Percentiles rank a stretch among this genome's conserved stretches.
Conservation (phyloP, 2,329 filamentous ascomycete species). For the Fusarium fujikuroi region DNA sequence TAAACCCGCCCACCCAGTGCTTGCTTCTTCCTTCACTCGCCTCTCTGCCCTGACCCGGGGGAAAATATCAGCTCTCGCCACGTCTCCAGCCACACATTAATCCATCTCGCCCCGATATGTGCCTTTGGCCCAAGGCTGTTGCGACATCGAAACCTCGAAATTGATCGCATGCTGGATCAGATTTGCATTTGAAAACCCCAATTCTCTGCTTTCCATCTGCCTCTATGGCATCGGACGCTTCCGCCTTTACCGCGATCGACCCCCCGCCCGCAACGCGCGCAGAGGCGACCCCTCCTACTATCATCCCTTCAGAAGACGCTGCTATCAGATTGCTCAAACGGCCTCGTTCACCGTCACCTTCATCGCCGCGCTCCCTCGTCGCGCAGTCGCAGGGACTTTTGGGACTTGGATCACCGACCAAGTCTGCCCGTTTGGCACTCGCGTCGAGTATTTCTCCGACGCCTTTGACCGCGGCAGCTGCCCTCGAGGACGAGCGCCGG, state of each 20-base stretch:
- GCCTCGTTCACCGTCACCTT: constrained; percentile 59
- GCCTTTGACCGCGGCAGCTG: constrained; percentile 64
- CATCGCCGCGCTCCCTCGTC: constrained; percentile 49
- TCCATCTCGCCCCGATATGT: constrained; percentile 51
- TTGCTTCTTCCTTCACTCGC: constrained; percentile 34
- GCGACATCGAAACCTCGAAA: constrained; percentile 39
- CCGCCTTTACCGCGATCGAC: constrained; percentile 64
- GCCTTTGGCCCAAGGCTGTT: constrained; percentile 44
- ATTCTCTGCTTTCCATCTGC: constrained; percentile 38
- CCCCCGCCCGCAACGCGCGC: constrained; percentile 54
- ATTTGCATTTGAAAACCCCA: constrained; percentile 26
- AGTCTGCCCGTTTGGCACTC: constrained; percentile 62
- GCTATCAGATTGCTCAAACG: constrained; percentile 55
- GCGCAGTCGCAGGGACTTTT: constrained; percentile 46
- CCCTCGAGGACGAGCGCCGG: constrained; percentile 64
- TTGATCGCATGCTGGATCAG: constrained; percentile 39
- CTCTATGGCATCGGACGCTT: constrained; percentile 66
- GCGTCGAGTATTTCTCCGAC: constrained; percentile 56
- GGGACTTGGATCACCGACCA: constrained; percentile 62
- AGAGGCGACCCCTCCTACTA: constrained; percentile 50
- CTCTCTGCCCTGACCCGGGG: constrained; percentile 36
- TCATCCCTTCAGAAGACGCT: constrained; percentile 53
- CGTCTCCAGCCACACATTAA: constrained; percentile 56
- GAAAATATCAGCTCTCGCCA: constrained; percentile 55
- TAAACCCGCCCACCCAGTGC: constrained; percentile 33